Evolutionary conservation across 768 basidiomycete species (phyloP), one percentile per base, ranked within the genome.

Genomic region (Xerocomellus intermedius): DNA sequence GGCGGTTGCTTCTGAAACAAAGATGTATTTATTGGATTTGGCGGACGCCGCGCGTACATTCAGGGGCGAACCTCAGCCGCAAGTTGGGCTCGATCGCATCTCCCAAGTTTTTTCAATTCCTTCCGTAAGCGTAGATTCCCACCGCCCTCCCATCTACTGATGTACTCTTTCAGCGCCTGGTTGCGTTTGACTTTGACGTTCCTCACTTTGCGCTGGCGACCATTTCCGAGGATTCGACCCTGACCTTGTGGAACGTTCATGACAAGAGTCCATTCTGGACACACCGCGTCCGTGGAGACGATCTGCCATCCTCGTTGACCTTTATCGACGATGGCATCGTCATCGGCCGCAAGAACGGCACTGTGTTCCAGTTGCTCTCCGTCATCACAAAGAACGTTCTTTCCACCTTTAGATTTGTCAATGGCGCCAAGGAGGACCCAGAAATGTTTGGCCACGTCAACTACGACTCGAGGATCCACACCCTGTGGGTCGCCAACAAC

Each of bases 361-460:
- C 91, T 0, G 71, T 91, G 57, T 87, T 91, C 78, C 91, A 94
- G 70, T 76, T 94, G 30, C 76, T 94, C 35, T 86, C 89, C n/a
- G 78, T 82, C 47, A 84, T 87, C 50, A 84, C 83, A 55, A 87
- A 86, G 69, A 78, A 77, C 44, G 80, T 93, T 2, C 75, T 91
- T 30, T 89, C 91, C 14, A 91, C 87, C 7, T 77, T 91, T 71
- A 89, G 84, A 65, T 94, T 94, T 65, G 74, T 87, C 64, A 88
- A 85, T 58, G 84, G 83, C 21, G 48, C 59, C 48, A 80, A 79
- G 55, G 91, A 93, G 39, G 91, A 92, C 63, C 77, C 76, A 16
- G 89, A 91, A 9, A 93, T 94, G 89, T 94, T 91, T 68, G 89
- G 91, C 14, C 91, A 94, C 64, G 83, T 87, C 60, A 86, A 82